Conservation (phyloP, 108 stramenopile species). For the Cyclotella atomus region DNA sequence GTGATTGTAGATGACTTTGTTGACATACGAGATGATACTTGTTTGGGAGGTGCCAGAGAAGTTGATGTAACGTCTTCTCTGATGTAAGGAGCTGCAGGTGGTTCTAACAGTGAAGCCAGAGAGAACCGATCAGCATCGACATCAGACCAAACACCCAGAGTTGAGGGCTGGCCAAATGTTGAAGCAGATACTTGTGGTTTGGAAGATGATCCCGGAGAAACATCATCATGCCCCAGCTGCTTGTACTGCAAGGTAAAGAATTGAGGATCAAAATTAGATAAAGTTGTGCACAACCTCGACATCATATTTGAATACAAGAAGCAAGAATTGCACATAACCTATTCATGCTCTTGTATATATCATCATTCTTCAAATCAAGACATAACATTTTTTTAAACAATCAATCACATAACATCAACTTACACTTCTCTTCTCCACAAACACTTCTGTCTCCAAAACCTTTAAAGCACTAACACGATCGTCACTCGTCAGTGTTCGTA, state of each 20-base stretch:
- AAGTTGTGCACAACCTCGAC: too few species aligned
- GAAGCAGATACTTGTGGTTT: not conserved
- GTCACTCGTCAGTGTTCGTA: not conserved
- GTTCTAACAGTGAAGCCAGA: conserved; percentile 17
- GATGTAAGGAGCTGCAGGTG: conserved; percentile 13
- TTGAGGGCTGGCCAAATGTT: not conserved
- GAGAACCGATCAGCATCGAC: conserved; percentile 25
- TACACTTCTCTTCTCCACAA: not conserved
- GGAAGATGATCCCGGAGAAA: too few species aligned
- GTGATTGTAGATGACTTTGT: not conserved
- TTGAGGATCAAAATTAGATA: too few species aligned
- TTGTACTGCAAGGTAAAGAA: too few species aligned
- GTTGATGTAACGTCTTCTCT: not conserved
- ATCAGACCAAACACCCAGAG: conserved; percentile 15
- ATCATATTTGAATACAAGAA: too few species aligned
- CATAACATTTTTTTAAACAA: too few species aligned
- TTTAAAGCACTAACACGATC: conserved; percentile 8
- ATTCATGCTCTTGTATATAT: too few species aligned
- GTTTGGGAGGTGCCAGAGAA: not conserved
- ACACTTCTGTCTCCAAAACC: not conserved
- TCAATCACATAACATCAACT: not conserved
- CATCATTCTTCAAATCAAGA: too few species aligned
- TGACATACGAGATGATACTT: not conserved
- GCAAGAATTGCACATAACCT: too few species aligned
- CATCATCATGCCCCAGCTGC: too few species aligned